Evolutionary conservation across 2,329 filamentous ascomycete genomes (phyloP).

Genomic region (Colletotrichum nymphaeae): DNA sequence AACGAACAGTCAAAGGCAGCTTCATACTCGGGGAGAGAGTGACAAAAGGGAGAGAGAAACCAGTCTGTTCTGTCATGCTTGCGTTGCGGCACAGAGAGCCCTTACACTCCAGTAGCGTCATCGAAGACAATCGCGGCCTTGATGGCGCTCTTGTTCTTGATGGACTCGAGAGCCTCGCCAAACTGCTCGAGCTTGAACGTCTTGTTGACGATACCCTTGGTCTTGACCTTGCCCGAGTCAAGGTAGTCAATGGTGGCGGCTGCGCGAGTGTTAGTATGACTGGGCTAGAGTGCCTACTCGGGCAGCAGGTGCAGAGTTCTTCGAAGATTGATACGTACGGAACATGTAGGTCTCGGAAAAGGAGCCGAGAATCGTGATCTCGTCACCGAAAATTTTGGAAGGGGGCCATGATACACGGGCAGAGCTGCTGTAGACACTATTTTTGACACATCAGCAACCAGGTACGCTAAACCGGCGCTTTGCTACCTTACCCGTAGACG

Average conservation of each 20-base stretch:
- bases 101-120: slow-evolving; percentile 47
- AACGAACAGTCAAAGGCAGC: not conserved
- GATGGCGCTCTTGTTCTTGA: slow-evolving; percentile 78
- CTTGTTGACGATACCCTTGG: slow-evolving; percentile 79
- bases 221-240: slow-evolving; percentile 69
- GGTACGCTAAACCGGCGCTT: too few relatives aligned
- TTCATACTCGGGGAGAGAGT: not conserved
- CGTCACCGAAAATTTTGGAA: slow-evolving; percentile 75
- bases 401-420: slow-evolving; percentile 76
- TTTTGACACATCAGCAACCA: slow-evolving; percentile 6
- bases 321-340: slow-evolving; percentile 53
- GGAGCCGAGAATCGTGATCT: slow-evolving; percentile 79
- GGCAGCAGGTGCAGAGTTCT: not conserved
- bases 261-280: slow-evolving; percentile 33
- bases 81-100: slow-evolving; percentile 23
- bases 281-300: not conserved
- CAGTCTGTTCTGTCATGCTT: slow-evolving; percentile 14
- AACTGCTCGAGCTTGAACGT: slow-evolving; percentile 79
- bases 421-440: slow-evolving; percentile 70
- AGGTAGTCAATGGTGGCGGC: slow-evolving; percentile 63
- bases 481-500: slow-evolving; percentile 64
- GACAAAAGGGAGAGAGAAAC: not conserved
- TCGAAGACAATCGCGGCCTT: slow-evolving; percentile 81
- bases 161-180: slow-evolving; percentile 75
- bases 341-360: slow-evolving; percentile 82